Conservation (phyloP, 2,329 filamentous ascomycete genomes). For the Sporothrix protearum region DNA sequence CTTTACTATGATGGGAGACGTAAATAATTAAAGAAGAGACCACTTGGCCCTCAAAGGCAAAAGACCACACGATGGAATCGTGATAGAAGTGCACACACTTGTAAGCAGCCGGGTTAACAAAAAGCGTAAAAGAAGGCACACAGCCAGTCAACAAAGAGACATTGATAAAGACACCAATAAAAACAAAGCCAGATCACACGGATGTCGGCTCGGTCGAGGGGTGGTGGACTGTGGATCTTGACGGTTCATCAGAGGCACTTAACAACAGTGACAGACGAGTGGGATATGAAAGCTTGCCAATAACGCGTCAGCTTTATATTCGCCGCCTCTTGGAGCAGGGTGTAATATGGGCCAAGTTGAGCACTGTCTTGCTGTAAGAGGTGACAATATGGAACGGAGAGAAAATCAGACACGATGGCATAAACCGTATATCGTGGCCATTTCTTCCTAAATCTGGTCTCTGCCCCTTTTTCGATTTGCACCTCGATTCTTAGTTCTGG, state of each 20-base stretch:
- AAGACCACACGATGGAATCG: background rate
- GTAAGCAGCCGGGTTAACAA: background rate
- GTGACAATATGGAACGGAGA: background rate
- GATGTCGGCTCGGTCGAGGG: background rate
- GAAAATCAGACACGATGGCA: background rate
- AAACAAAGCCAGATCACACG: background rate
- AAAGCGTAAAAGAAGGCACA: background rate
- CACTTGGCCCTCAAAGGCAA: background rate
- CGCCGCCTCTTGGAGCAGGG: background rate
- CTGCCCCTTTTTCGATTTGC: background rate
- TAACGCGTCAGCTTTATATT: slow-evolving; percentile 14
- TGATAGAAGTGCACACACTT: background rate
- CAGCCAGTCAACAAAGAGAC: background rate
- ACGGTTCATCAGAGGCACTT: too few relatives aligned
- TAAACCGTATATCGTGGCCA: background rate
- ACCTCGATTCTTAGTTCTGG: background rate
- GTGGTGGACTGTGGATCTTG: background rate
- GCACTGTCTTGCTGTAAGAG: background rate
- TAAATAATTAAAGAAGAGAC: background rate
- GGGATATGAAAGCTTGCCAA: background rate
- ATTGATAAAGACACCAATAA: background rate
- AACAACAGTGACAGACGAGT: background rate
- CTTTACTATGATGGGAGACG: background rate
- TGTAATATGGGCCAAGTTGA: background rate
- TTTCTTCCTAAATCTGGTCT: background rate